Evolutionary conservation across 1,284 basidiomycete species (phyloP).

Genomic region (Sutorius eximius): DNA sequence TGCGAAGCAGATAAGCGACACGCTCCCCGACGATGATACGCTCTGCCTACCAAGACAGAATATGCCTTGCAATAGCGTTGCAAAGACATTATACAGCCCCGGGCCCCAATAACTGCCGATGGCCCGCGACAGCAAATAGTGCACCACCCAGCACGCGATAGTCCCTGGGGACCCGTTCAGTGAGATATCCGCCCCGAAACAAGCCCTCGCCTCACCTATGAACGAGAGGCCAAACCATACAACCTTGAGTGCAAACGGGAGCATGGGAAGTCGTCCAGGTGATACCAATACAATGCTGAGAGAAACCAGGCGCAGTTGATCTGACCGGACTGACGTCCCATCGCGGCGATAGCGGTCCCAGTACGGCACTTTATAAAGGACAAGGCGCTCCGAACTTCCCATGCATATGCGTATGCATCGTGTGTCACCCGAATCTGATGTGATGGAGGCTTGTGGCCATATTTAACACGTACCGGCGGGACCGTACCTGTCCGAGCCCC

Average conservation of each 20-base stretch:
- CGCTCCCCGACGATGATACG: not conserved
- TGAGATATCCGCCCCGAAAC: not conserved
- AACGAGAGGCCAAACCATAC: constrained; percentile 30
- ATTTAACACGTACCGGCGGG: not conserved
- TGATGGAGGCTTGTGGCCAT: constrained; percentile 3
- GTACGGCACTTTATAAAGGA: constrained; percentile 1
- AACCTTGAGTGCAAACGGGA: constrained; percentile 30
- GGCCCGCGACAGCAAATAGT: constrained; percentile 22
- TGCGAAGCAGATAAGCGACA: constrained; percentile 8
- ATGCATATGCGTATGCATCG: not conserved
- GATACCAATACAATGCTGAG: not conserved
- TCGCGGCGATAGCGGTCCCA: not conserved
- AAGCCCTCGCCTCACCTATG: constrained; percentile 15
- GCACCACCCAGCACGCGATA: constrained; percentile 26
- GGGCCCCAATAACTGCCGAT: constrained; percentile 24
- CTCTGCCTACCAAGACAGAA: constrained; percentile 31
- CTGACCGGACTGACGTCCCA: not conserved
- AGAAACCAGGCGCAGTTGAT: not conserved
- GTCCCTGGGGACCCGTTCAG: constrained; percentile 16
- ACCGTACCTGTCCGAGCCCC: not conserved
- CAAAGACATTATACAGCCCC: constrained; percentile 23
- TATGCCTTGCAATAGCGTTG: constrained; percentile 26
- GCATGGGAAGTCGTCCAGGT: constrained; percentile 16
- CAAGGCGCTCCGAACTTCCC: constrained; percentile 9
- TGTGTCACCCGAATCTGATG: not conserved